Evolutionary conservation across 176 grass and related monocot species (phyloP).

Genomic region (Zea mays): Zm-B73-REFERENCE-NAM-5.0 NC_050097.1:1127501-1128000

Average conservation of each 20-base stretch:
- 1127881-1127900: not conserved
- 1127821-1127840: not conserved
- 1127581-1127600: not conserved
- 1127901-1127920: not conserved
- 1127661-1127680: not conserved
- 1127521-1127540: not conserved
- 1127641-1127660: not conserved
- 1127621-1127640: not conserved
- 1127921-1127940: slow-evolving; percentile 2
- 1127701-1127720: not conserved
- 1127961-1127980: slow-evolving; percentile 2
- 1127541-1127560: not conserved
- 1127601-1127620: not conserved
- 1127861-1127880: too few relatives aligned
- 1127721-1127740: not conserved
- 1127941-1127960: slow-evolving; percentile 8
- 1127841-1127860: not conserved
- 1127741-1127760: not conserved
- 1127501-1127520: not conserved
- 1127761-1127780: not conserved
- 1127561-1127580: not conserved
- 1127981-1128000: not conserved
- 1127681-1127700: too few relatives aligned
- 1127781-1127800: not conserved
- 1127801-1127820: not conserved